Base-by-base conservation (phyloP, 139 green algal genomes). In the Auxenochlorella pyrenoidosa region DNA sequence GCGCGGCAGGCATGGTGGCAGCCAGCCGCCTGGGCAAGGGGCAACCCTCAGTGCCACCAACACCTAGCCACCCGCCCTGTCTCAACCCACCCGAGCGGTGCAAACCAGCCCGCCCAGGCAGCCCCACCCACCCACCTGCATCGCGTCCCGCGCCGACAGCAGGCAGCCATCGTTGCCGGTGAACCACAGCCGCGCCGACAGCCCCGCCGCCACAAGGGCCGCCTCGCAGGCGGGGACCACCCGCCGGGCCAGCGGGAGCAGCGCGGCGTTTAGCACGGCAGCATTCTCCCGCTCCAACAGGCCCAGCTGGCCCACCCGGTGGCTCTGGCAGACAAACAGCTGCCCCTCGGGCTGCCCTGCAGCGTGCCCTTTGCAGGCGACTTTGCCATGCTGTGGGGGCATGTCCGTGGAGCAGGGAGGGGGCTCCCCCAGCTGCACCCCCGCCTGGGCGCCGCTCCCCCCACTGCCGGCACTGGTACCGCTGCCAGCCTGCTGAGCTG, bases 241-340 rank as follows among this genome's bases (percentile, higher is more conserved):
- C 2, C 47, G 73, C 21, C 63, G 79, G 40, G 90, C 90, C 68
- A 93, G 75, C 21, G 90, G 90, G 41, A 75, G 82, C 86, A 93
- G 75, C 36, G 78, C 87, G 2, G 90, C 88, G 59, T 92, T 93
- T 0, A 93, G 73, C 0, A 90, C 68, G 3, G 89, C 79, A 0
- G 89, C 90, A 40, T 90, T 87, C 75, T 93, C 90, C 10, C 90
- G 40, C 22, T 92, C 89, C 75, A 93, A 60, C 58, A 92, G 84
- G 1, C 90, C 90, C 24, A 93, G 84, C 83, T 90, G 82, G 24
- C 86, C 89, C 15, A 90, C 75, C 34, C 86, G 30, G 40, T 92
- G 84, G 51, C 66, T 79, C 15, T 30, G n/a, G 80, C 80, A 85
- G 4, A 85, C 30, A 2, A 65, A 51, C 60, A 85, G 63, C 28